Evolutionary conservation across 1,284 basidiomycete genomes (phyloP).

Genomic region (Ceratobasidium theobromae): DNA sequence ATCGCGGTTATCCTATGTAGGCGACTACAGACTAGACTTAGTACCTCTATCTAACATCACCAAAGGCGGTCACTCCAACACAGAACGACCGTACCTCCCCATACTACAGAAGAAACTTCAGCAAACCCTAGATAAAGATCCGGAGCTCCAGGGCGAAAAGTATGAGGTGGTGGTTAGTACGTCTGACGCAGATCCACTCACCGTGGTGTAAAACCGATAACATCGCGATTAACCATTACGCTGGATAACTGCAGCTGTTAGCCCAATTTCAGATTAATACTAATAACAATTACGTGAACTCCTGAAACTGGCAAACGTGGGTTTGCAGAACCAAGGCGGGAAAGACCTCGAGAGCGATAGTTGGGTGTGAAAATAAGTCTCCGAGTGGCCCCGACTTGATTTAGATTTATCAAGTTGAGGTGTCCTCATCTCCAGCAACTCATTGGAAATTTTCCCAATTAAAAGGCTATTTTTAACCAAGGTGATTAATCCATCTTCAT

Average conservation of each 20-base stretch:
- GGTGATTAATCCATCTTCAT: not conserved
- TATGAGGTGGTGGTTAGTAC: slow-evolving; percentile 60
- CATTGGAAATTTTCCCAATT: too few relatives aligned
- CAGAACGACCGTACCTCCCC: slow-evolving; percentile 83
- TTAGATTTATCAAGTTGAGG: too few relatives aligned
- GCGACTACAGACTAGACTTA: slow-evolving; percentile 32
- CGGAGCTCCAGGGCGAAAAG: slow-evolving; percentile 42
- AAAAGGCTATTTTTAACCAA: not conserved
- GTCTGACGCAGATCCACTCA: slow-evolving; percentile 63
- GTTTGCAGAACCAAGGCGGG: too few relatives aligned
- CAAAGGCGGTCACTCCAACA: slow-evolving; percentile 79
- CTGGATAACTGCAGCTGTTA: not conserved
- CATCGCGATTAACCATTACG: not conserved
- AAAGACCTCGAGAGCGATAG: too few relatives aligned
- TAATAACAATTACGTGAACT: too few relatives aligned
- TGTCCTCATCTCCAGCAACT: too few relatives aligned
- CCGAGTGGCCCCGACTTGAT: too few relatives aligned
- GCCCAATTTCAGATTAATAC: too few relatives aligned
- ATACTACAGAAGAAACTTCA: slow-evolving; percentile 64
- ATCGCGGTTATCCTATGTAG: slow-evolving; percentile 73
- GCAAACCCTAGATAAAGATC: slow-evolving; percentile 51
- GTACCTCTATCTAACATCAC: slow-evolving; percentile 14
- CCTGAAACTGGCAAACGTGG: too few relatives aligned
- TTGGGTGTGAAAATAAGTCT: too few relatives aligned
- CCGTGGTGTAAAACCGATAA: slow-evolving; percentile 39